Conservation (phyloP, 805 yeast genomes). For the Monosporozyma unispora region DNA sequence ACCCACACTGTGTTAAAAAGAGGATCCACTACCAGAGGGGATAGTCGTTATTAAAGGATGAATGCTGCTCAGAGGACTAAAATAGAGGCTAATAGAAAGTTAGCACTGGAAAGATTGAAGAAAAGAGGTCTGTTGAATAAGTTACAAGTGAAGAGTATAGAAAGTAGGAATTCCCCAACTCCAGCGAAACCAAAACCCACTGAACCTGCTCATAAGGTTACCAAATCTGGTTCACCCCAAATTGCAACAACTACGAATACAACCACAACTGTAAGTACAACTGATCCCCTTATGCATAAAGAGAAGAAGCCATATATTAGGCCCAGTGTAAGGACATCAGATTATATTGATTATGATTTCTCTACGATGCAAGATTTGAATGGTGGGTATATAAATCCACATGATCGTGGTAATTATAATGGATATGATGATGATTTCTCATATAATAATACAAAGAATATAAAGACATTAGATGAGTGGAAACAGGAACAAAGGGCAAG, state of each 20-base stretch:
- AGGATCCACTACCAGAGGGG: no score
- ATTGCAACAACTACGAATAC: neutral
- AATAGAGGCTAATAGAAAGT: conserved; percentile 50
- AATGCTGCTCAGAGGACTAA: conserved; percentile 27
- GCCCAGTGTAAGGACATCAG: conserved; percentile 48
- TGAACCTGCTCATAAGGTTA: neutral
- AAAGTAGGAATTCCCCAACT: conserved; percentile 13
- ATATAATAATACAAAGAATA: conserved; percentile 18
- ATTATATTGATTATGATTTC: conserved; percentile 78
- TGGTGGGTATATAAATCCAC: conserved; percentile 66
- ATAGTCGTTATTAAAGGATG: no score
- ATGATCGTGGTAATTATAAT: conserved; percentile 8
- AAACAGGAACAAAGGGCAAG: conserved; percentile 48
- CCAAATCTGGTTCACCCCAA: conserved; percentile 4
- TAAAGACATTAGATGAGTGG: conserved; percentile 46
- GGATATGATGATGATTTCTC: conserved; percentile 6
- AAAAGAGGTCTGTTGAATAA: conserved; percentile 33
- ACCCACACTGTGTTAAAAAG: no score
- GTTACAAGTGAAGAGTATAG: conserved; percentile 16
- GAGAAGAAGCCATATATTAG: conserved; percentile 20
- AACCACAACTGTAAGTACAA: neutral
- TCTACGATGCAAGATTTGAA: conserved; percentile 80
- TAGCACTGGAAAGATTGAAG: conserved; percentile 51
- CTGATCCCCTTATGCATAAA: no score
- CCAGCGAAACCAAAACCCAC: neutral